Conservation (phyloP, 2,329 filamentous ascomycete species). For the Acephala macrosclerotiorum region DNA sequence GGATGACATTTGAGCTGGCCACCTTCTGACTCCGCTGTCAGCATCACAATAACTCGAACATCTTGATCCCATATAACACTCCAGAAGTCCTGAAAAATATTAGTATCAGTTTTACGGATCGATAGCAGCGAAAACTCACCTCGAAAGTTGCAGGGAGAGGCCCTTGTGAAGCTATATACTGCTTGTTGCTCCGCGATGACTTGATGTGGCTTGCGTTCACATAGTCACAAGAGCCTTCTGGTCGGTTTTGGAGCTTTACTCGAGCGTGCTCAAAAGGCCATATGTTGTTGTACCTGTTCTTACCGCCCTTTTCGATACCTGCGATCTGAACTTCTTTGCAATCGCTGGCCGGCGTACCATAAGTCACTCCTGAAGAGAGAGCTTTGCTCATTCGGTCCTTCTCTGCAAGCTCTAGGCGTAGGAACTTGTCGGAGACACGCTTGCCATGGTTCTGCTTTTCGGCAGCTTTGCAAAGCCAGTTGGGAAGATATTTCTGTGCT, state of each 20-base stretch:
- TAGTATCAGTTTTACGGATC: conserved; percentile 23
- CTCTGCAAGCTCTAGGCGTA: conserved; percentile 84
- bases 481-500: conserved; percentile 62
- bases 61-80: conserved; percentile 97
- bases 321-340: conserved; percentile 71
- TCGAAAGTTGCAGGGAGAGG: conserved; percentile 92
- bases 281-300: conserved; percentile 98
- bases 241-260: conserved; percentile 77
- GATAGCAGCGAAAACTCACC: conserved; percentile 57
- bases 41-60: conserved; percentile 92
- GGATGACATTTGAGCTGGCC: conserved; percentile 94
- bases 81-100: conserved; percentile 83
- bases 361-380: conserved; percentile 65
- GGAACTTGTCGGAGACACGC: conserved; percentile 80
- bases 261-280: conserved; percentile 94
- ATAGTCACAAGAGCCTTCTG: conserved; percentile 82
- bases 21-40: conserved; percentile 92
- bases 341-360: conserved; percentile 51
- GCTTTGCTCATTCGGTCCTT: conserved; percentile 93
- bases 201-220: conserved; percentile 92
- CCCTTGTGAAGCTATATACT: conserved; percentile 95
- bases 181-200: conserved; percentile 82
- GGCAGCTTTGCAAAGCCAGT: conserved; percentile 78
- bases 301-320: conserved; percentile 91
- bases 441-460: conserved; percentile 77